phyloP scores from a whole-genome alignment of 495 filamentous ascomycete species.

The Penicillium canescens region DNA sequence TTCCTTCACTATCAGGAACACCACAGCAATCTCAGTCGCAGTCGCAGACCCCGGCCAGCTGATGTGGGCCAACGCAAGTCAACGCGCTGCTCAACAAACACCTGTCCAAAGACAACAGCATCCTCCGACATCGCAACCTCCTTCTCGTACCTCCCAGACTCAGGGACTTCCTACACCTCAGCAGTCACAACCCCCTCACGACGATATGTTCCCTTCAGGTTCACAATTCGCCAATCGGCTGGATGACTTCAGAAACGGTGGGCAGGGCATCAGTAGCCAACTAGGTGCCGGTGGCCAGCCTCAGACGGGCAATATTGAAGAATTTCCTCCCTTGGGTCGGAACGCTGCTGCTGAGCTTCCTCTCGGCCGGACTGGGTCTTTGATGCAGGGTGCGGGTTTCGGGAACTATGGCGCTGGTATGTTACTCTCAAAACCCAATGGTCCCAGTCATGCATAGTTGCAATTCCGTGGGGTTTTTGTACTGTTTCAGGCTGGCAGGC shows the following conservation, averaged over 20 bases:
- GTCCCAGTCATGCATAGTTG: too few species aligned
- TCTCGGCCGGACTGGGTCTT: slow-evolving; percentile 61
- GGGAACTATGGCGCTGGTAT: slow-evolving; percentile 52
- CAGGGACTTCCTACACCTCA: slow-evolving; percentile 58
- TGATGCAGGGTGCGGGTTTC: slow-evolving; percentile 69
- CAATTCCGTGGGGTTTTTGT: too few species aligned
- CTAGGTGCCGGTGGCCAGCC: slow-evolving; percentile 56
- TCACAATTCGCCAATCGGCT: slow-evolving; percentile 55
- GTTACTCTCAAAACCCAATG: slow-evolving; percentile 19
- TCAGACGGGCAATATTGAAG: slow-evolving; percentile 71
- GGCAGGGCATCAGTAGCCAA: slow-evolving; percentile 62
- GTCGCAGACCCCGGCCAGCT: slow-evolving; percentile 54
- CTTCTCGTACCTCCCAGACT: slow-evolving; percentile 50
- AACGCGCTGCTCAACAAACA: slow-evolving; percentile 58
- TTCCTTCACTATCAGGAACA: slow-evolving; percentile 75
- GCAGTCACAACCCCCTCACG: slow-evolving; percentile 58
- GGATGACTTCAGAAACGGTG: slow-evolving; percentile 59
- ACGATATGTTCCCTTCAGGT: slow-evolving; percentile 51
- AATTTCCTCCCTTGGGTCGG: slow-evolving; percentile 81
- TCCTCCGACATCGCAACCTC: slow-evolving; percentile 48
- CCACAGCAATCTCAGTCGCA: slow-evolving; percentile 64
- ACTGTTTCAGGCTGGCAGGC: too few species aligned
- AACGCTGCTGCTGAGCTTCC: slow-evolving; percentile 68
- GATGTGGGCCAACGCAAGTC: slow-evolving; percentile 68
- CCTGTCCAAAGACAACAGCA: slow-evolving; percentile 68